Conservation (phyloP, 2,329 filamentous ascomycete genomes). For the Cladophialophora psammophila region DNA sequence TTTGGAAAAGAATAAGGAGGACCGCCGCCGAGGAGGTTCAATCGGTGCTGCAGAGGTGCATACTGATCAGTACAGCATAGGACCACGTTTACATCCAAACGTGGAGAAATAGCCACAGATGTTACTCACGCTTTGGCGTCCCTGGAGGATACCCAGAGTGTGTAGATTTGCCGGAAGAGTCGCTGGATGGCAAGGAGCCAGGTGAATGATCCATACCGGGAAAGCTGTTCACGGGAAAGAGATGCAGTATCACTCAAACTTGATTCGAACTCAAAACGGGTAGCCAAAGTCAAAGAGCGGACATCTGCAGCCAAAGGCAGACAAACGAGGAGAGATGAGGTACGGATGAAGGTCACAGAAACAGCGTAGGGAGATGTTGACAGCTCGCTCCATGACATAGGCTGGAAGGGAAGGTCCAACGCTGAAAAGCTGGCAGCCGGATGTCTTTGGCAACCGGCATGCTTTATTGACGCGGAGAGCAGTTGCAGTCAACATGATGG, state of each 20-base stretch:
- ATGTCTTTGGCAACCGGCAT: background rate
- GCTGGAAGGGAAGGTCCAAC: conserved; percentile 13
- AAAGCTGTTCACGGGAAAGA: conserved; percentile 7
- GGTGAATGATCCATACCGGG: conserved; percentile 34
- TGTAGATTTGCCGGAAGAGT: conserved; percentile 31
- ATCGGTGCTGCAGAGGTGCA: conserved; percentile 34
- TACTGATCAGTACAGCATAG: background rate
- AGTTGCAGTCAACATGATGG: background rate
- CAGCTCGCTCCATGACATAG: background rate
- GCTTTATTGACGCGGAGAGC: conserved; percentile 4
- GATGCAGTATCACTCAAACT: conserved; percentile 24
- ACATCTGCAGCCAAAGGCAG: conserved; percentile 32
- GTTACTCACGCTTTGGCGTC: conserved; percentile 39
- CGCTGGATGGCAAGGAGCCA: conserved; percentile 27
- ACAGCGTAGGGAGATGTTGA: background rate
- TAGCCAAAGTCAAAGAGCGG: conserved; percentile 30
- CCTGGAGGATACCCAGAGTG: conserved; percentile 31
- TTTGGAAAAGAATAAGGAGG: conserved; percentile 38
- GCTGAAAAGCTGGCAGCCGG: background rate
- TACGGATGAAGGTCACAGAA: conserved; percentile 3
- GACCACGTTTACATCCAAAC: background rate
- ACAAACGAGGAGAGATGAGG: conserved; percentile 13
- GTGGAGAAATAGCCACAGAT: background rate
- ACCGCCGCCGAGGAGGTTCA: conserved; percentile 38
- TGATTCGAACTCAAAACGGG: conserved; percentile 2